Base-by-base conservation (phyloP, 257 asterid species). In the Solanum habrochaites region DNA sequence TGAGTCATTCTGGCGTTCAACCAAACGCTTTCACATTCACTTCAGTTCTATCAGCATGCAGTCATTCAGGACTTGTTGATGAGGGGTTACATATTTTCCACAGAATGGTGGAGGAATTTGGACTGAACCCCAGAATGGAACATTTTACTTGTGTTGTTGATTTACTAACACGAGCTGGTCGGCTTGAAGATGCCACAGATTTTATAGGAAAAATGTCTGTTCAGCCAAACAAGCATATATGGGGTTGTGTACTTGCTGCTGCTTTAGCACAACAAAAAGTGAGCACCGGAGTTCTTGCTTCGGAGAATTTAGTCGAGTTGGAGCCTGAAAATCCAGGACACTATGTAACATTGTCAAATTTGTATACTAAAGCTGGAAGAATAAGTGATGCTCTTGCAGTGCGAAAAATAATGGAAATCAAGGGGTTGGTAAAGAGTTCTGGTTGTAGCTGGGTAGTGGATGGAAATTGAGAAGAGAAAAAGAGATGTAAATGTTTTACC, bases 311-410 rank as follows among this genome's bases (percentile, higher is more conserved):
- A 45, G 89, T 91, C 11, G 8, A 86, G 11, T 70, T 90, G 90
- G 93, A 91, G 66, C 90, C 92, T 37, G 90, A 90, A 86, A 90
- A 91, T 87, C 86, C 91, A 14, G 93, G 93, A 85, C 91, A 91
- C n/a, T 91, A 84, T 70, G 92, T 91, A 83, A 90, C 91, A 58
- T 64, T 91, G 27, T 91, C 92, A 45, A 89, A 91, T 88, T 40
- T 91, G 87, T 91, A 90, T 91, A 87, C 89, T 67, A 86, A 71
- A 90, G 88, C 88, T 82, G 91, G 91, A 69, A 85, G 90, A 90
- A 23, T 52, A 23, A 90, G 88, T 72, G 92, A 91, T 85, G 90
- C 91, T 23, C 78, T 85, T 20, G 66, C 47, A 32, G 58, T 85
- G 42, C 60, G 93, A n/a, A 89, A 86, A 70, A 27, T 62, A 35